Evolutionary conservation across 305 asterid genomes (phyloP).

Genomic region (Coffea humblotiana): DNA sequence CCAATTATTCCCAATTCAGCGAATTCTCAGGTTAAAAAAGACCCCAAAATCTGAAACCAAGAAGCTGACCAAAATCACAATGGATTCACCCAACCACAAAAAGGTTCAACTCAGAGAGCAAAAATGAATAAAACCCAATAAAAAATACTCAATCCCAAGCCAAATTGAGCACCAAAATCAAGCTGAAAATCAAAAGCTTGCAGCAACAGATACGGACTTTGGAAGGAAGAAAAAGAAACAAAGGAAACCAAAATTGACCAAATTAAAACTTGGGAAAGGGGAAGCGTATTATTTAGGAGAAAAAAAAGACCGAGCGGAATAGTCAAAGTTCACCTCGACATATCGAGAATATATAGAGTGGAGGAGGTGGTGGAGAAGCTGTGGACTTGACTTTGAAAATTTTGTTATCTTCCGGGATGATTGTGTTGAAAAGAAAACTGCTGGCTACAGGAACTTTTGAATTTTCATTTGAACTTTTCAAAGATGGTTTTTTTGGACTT

Average conservation of each 20-base stretch:
- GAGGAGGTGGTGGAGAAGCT: background rate
- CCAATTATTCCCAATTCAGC: background rate
- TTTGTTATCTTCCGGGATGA: background rate
- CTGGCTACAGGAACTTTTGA: constrained; percentile 5
- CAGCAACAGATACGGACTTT: background rate
- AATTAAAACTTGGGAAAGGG: background rate
- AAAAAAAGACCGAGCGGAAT: background rate
- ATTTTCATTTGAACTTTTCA: constrained; percentile 22
- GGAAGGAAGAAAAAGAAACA: background rate
- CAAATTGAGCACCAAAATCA: background rate
- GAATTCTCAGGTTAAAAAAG: background rate
- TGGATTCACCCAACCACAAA: background rate
- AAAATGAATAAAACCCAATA: constrained; percentile 6
- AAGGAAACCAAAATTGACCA: background rate
- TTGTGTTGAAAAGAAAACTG: background rate
- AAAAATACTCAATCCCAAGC: background rate
- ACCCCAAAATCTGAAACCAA: background rate
- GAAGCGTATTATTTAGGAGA: background rate
- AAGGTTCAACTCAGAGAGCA: background rate
- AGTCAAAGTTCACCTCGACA: constrained; percentile 11
- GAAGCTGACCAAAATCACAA: constrained; percentile 3
- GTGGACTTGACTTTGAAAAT: constrained; percentile 18
- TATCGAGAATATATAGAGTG: constrained; percentile 3
- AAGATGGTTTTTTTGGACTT: constrained; percentile 1
- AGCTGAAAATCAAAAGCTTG: constrained; percentile 13